A percentile compares a stretch with the other conserved stretches of the same genome.
phyloP scores from a whole-genome alignment of 2,329 filamentous ascomycete species.

The Claviceps fusiformis region DNA sequence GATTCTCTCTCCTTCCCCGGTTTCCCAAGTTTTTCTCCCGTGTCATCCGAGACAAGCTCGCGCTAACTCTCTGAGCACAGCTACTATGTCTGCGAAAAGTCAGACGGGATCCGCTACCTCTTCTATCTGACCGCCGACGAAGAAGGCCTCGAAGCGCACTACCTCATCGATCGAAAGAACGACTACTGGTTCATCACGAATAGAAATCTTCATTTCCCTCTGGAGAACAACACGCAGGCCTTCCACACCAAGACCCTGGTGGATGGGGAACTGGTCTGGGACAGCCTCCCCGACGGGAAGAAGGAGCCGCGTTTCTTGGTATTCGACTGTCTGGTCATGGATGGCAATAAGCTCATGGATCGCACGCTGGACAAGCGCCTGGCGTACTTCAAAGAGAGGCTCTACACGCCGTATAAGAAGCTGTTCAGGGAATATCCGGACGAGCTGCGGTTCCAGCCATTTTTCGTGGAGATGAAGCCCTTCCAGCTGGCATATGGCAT shows the following conservation, averaged over 20 bases:
- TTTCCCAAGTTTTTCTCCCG: constrained; percentile 4
- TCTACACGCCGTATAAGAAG: constrained; percentile 57
- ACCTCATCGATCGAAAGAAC: constrained; percentile 95
- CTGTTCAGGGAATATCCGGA: constrained; percentile 53
- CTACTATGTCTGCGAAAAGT: constrained; percentile 98
- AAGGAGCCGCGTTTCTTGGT: constrained; percentile 72
- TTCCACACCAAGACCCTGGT: constrained; percentile 75
- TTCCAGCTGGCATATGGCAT: constrained; percentile 84
- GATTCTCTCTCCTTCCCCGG: neutral
- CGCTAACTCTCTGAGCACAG: constrained; percentile 24
- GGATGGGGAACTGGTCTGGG: constrained; percentile 87
- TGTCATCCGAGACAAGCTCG: neutral
- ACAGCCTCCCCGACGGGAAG: constrained; percentile 54
- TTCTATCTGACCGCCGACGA: constrained; percentile 69
- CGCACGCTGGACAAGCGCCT: constrained; percentile 78
- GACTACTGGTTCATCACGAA: constrained; percentile 79
- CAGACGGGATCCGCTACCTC: constrained; percentile 90
- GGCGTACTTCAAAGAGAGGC: constrained; percentile 67
- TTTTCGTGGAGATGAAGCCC: constrained; percentile 73
- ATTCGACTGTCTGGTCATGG: constrained; percentile 82
- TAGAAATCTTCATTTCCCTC: constrained; percentile 64
- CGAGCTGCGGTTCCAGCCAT: constrained; percentile 58
- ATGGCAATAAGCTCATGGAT: constrained; percentile 61
- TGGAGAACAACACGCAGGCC: constrained; percentile 45
- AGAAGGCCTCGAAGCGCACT: constrained; percentile 54